Percentiles rank a stretch among this genome's conserved stretches.
These are phyloP conservation scores for Basidiobolus meristosporus DNA, from an alignment of 371 early-diverging fungal species.

Conservation along the genomic window DNA sequence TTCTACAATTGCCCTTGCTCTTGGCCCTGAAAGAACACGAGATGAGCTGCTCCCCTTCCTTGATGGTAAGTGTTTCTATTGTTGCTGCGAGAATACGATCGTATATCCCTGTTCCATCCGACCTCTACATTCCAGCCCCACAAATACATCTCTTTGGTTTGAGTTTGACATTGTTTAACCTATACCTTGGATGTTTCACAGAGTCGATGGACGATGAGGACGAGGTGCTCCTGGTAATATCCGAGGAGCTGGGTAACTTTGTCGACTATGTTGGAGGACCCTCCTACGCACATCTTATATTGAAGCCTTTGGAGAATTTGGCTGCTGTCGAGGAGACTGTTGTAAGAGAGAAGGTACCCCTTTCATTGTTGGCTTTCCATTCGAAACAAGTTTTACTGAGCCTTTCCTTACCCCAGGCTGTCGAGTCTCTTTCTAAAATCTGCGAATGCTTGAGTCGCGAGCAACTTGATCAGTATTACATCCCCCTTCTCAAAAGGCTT, in stretches of 20 bases:
- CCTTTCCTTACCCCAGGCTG: slow-evolving; percentile 38
- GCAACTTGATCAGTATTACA: slow-evolving; percentile 72
- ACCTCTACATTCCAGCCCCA: no score
- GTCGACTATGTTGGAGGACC: slow-evolving; percentile 83
- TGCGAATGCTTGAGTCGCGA: slow-evolving; percentile 36
- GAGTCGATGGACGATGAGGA: slow-evolving; percentile 97
- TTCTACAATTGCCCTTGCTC: slow-evolving; percentile 77
- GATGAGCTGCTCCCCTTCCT: slow-evolving; percentile 92
- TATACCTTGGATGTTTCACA: no score
- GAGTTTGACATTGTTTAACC: no score
- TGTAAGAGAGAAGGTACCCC: slow-evolving; percentile 79
- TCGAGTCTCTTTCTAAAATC: slow-evolving; percentile 76
- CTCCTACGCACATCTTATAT: slow-evolving; percentile 60
- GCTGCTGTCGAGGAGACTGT: slow-evolving; percentile 93
- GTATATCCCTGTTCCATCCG: no score
- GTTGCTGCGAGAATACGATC: no score
- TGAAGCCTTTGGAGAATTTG: slow-evolving; percentile 83
- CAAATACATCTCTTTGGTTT: no score
- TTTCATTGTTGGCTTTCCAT: neutral
- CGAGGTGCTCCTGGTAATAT: slow-evolving; percentile 80
- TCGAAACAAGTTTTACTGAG: no score
- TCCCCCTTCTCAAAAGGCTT: slow-evolving; percentile 80
- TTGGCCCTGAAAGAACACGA: slow-evolving; percentile 88
- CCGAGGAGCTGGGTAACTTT: slow-evolving; percentile 83
- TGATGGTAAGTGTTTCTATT: slow-evolving; percentile 41